Evolutionary conservation across 352 stramenopile genomes (phyloP).

Genomic region (Phytophthora cryptogea): DNA sequence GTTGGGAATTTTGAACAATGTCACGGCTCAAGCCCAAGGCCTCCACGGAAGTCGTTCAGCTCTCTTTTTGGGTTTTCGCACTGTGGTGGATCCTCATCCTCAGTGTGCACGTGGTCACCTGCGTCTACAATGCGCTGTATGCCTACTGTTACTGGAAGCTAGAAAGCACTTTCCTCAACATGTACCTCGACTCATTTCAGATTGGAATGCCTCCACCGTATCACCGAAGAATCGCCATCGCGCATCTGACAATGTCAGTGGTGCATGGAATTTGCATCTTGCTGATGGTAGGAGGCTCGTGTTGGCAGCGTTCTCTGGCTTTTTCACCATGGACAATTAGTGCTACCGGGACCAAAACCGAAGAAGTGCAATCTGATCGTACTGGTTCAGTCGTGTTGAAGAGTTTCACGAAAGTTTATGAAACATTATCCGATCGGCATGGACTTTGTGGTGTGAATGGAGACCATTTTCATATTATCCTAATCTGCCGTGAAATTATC

Average conservation of each 20-base stretch:
- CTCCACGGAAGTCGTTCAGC: slow-evolving; percentile 4
- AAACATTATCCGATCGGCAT: slow-evolving; percentile 5
- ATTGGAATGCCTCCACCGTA: slow-evolving; percentile 28
- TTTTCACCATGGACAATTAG: slow-evolving; percentile 20
- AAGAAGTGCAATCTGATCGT: slow-evolving; percentile 2
- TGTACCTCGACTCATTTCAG: slow-evolving; percentile 14
- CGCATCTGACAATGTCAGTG: slow-evolving; percentile 26
- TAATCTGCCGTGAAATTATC: slow-evolving; percentile 20
- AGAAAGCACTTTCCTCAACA: slow-evolving; percentile 9
- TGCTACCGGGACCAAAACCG: background rate
- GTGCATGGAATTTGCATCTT: slow-evolving; percentile 29
- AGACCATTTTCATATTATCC: slow-evolving; percentile 11
- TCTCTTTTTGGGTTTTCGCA: slow-evolving; percentile 12
- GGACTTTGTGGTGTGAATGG: slow-evolving; percentile 23
- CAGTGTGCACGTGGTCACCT: slow-evolving; percentile 6
- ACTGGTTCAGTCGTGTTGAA: slow-evolving; percentile 10
- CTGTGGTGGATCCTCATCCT: slow-evolving; percentile 15
- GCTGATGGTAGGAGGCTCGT: slow-evolving; percentile 6
- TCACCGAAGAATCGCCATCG: slow-evolving; percentile 16
- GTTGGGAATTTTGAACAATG: background rate
- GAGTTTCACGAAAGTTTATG: slow-evolving; percentile 18
- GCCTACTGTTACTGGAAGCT: slow-evolving; percentile 23
- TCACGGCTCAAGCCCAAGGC: background rate
- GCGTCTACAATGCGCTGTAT: slow-evolving; percentile 19
- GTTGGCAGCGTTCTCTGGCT: slow-evolving; percentile 11